These are phyloP conservation scores for Leccinum sublutescens DNA, from an alignment of 768 basidiomycete genomes.

Conservation along the genomic window DNA sequence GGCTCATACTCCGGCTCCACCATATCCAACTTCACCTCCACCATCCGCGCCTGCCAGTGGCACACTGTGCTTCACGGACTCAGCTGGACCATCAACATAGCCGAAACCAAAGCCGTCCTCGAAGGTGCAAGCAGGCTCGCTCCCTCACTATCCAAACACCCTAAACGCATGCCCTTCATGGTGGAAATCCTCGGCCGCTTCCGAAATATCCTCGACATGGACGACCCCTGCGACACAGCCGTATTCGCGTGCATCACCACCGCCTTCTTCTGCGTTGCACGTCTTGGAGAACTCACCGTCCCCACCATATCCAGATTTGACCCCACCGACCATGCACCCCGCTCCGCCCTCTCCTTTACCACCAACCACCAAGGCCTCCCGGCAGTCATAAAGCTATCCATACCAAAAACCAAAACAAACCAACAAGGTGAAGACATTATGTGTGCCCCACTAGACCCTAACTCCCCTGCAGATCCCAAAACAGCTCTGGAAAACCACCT, in stretches of 20 bases:
- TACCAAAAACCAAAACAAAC: no score
- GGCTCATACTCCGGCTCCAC: slow-evolving; percentile 16
- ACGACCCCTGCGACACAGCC: background rate
- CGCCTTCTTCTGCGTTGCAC: slow-evolving; percentile 15
- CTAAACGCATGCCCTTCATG: background rate
- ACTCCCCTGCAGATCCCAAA: no score
- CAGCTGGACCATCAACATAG: background rate
- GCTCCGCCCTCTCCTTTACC: background rate
- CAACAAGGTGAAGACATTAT: no score
- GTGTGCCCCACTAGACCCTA: no score
- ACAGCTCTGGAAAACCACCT: no score
- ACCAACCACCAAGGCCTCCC: background rate
- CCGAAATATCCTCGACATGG: no score
- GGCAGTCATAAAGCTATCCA: no score
- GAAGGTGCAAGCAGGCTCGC: background rate
- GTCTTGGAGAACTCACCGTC: slow-evolving; percentile 30
- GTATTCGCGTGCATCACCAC: background rate
- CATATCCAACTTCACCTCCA: background rate
- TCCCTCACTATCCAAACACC: background rate
- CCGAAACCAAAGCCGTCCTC: background rate
- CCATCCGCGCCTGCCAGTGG: background rate
- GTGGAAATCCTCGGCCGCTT: no score
- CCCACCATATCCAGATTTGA: background rate
- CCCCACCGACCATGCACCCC: background rate
- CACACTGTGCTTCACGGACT: background rate